phyloP scores from a whole-genome alignment of 345 rosid species.

The Salix udensis region DNA sequence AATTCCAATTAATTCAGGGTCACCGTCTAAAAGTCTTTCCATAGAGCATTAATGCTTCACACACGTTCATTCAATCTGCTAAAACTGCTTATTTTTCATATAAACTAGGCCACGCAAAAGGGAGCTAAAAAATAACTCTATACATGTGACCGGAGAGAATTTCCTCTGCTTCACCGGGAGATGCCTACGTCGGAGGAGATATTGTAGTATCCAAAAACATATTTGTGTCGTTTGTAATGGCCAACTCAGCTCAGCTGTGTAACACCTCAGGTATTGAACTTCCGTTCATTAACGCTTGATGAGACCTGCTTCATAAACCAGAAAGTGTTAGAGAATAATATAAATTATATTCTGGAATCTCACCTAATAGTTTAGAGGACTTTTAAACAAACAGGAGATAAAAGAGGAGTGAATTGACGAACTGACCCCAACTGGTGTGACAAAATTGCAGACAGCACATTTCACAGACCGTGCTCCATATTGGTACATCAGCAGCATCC shows the following conservation, averaged over 20 bases:
- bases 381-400: neutral
- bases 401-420: neutral
- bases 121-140: constrained; percentile 35
- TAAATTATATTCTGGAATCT: no score
- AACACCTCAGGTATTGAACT: constrained; percentile 47
- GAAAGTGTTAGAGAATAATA: no score
- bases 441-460: constrained; percentile 91
- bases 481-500: constrained; percentile 91
- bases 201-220: constrained; percentile 21
- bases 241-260: neutral
- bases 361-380: neutral
- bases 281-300: constrained; percentile 60
- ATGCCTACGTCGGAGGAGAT: constrained; percentile 1
- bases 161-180: constrained; percentile 20
- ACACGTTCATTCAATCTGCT: constrained; percentile 8
- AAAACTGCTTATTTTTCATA: constrained; percentile 40
- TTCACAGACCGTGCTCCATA: constrained; percentile 91
- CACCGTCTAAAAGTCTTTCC: constrained; percentile 13
- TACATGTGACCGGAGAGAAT: constrained; percentile 27
- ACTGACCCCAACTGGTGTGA: constrained; percentile 81
- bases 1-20: neutral
- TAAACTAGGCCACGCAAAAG: constrained; percentile 18
- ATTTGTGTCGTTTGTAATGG: neutral
- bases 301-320: constrained; percentile 54
- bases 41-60: constrained; percentile 3